A percentile compares a stretch with the other conserved stretches of the same genome.
Evolutionary conservation across 2,329 filamentous ascomycete species (phyloP).

Genomic region (Diaporthe citri): DNA sequence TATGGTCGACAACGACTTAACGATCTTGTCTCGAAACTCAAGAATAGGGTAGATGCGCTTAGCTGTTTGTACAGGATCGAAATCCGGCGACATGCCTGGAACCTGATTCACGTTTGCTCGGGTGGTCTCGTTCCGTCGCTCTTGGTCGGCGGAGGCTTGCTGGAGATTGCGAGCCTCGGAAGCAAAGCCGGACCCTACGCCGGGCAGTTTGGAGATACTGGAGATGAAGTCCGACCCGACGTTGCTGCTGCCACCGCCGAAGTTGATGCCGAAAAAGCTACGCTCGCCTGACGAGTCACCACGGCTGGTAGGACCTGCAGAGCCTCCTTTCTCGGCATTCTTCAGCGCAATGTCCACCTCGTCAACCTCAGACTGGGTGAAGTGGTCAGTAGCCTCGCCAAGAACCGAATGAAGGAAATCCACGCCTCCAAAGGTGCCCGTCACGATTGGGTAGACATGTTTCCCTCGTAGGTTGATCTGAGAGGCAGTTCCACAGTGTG

Average conservation of each 20-base stretch:
- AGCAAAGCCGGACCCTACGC: slow-evolving; percentile 74
- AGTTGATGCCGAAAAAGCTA: slow-evolving; percentile 51
- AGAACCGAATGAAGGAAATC: slow-evolving; percentile 86
- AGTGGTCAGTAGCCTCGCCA: slow-evolving; percentile 84
- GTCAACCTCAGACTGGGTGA: slow-evolving; percentile 87
- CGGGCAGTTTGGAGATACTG: slow-evolving; percentile 81
- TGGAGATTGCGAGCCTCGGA: slow-evolving; percentile 75
- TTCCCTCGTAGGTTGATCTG: slow-evolving; percentile 76
- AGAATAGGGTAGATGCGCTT: slow-evolving; percentile 94
- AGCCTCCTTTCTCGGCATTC: slow-evolving; percentile 66
- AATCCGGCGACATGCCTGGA: slow-evolving; percentile 79
- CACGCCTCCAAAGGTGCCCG: slow-evolving; percentile 81
- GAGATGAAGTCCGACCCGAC: slow-evolving; percentile 72
- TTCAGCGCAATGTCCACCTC: slow-evolving; percentile 82
- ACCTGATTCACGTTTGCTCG: slow-evolving; percentile 69
- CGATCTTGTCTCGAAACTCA: slow-evolving; percentile 92
- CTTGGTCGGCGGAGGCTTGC: slow-evolving; percentile 71
- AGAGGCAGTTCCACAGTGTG: slow-evolving; percentile 77
- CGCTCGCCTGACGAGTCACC: slow-evolving; percentile 43
- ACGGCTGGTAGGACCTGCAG: slow-evolving; percentile 47
- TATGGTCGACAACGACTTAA: slow-evolving; percentile 84
- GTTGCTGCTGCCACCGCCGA: slow-evolving; percentile 51
- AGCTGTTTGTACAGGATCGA: slow-evolving; percentile 83
- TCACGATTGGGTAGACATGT: slow-evolving; percentile 80
- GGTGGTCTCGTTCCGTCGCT: slow-evolving; percentile 62